Conservation (phyloP, 441 rosid species). For the Geranium incanum region DNA sequence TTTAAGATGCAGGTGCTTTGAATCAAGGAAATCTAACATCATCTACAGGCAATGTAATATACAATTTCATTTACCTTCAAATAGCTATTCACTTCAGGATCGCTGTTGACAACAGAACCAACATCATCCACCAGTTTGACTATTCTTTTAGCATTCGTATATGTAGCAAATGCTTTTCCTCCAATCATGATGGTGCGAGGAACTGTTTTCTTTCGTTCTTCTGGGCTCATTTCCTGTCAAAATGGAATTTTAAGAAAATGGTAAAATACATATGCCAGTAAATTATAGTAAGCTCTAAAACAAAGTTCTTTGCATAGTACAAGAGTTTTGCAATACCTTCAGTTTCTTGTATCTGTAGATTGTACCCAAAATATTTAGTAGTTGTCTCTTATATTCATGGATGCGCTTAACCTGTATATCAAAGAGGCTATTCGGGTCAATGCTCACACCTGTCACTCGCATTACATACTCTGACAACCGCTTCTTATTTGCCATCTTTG, state of each 20-base stretch:
- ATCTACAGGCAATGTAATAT: neutral
- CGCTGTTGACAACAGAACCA: conserved; percentile 76
- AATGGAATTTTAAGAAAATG: conserved; percentile 23
- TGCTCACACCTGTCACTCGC: conserved; percentile 69
- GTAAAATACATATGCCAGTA: neutral
- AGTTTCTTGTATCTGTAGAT: conserved; percentile 83
- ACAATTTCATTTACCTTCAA: conserved; percentile 50
- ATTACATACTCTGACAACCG: conserved; percentile 66
- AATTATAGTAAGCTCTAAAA: conserved; percentile 4
- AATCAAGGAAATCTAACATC: neutral
- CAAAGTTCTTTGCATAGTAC: neutral
- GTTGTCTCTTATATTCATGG: conserved; percentile 97
- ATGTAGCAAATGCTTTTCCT: conserved; percentile 98
- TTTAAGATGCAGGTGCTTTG: neutral
- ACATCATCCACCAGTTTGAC: conserved; percentile 95
- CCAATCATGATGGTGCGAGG: conserved; percentile 93
- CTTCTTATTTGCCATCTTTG: conserved; percentile 83
- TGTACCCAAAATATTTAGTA: conserved; percentile 83
- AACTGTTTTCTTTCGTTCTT: conserved; percentile 70
- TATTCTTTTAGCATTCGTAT: conserved; percentile 91
- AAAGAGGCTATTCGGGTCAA: conserved; percentile 77
- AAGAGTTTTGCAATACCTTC: conserved; percentile 46
- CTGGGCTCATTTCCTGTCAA: conserved; percentile 78
- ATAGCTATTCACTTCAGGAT: conserved; percentile 84
- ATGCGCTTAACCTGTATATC: conserved; percentile 98